These are phyloP conservation scores for Crithidia brevicula DNA, from an alignment of 208 protist genomes.

Conservation along the genomic window DNA sequence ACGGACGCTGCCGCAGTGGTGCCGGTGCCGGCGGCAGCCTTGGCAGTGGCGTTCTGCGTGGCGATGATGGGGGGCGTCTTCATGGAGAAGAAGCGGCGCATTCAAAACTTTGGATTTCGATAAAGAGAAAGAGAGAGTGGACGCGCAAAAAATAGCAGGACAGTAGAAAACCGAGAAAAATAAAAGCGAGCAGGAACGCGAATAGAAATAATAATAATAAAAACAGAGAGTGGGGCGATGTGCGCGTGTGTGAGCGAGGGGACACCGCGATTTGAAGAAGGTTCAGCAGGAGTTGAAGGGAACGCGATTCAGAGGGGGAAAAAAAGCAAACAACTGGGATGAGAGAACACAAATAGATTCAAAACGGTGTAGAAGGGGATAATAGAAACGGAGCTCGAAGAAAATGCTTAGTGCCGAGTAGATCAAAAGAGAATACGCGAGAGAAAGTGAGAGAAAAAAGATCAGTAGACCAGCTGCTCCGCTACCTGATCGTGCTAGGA, in stretches of 20 bases:
- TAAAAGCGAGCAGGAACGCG: not conserved
- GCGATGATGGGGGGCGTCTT: constrained; percentile 6
- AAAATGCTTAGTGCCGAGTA: too few species aligned
- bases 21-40: not conserved
- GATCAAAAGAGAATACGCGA: not conserved
- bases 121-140: constrained; percentile 14
- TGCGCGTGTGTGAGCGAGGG: too few species aligned
- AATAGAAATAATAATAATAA: not conserved
- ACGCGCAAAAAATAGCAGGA: not conserved
- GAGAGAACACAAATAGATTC: too few species aligned
- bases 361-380: too few species aligned
- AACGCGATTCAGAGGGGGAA: not conserved
- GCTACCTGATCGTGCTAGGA: too few species aligned
- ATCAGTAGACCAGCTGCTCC: too few species aligned
- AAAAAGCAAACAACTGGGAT: too few species aligned
- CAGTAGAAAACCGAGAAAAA: too few species aligned
- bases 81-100: constrained; percentile 42
- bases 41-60: constrained; percentile 1
- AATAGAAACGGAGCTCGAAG: too few species aligned
- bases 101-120: constrained; percentile 11
- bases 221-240: too few species aligned
- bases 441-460: not conserved
- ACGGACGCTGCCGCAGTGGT: not conserved
- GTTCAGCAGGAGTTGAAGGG: too few species aligned
- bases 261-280: constrained; percentile 3